A percentile compares a stretch with the other conserved stretches of the same genome.
Conservation (phyloP, 2,329 filamentous ascomycete species). For the Botrytis deweyae region DNA sequence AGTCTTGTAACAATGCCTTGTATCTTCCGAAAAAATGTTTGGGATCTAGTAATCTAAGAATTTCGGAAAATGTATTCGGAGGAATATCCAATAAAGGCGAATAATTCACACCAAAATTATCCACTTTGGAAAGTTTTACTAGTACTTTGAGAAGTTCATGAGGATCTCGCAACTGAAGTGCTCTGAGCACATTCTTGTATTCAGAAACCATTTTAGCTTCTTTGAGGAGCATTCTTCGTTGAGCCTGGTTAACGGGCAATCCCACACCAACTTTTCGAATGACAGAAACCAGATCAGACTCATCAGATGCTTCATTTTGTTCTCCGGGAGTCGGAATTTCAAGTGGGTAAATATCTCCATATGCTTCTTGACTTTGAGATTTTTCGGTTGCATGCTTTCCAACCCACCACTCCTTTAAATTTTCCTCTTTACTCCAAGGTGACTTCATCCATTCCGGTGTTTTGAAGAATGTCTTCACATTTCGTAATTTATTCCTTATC, state of each 20-base stretch:
- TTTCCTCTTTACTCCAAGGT: constrained; percentile 10
- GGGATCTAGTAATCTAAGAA: constrained; percentile 63
- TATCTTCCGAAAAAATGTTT: constrained; percentile 48
- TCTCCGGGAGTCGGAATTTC: background rate
- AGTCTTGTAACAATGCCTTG: constrained; percentile 47
- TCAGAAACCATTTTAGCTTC: constrained; percentile 5
- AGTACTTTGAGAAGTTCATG: constrained; percentile 10
- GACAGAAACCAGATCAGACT: constrained; percentile 7
- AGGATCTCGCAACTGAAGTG: constrained; percentile 13
- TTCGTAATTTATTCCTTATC: background rate
- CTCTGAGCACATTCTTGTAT: constrained; percentile 11
- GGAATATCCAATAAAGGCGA: constrained; percentile 38
- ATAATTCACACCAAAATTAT: constrained; percentile 23
- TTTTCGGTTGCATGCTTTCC: constrained; percentile 7
- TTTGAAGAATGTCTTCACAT: constrained; percentile 4
- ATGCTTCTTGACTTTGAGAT: constrained; percentile 17
- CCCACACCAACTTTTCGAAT: constrained; percentile 15
- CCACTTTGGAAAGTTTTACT: constrained; percentile 27
- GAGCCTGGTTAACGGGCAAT: background rate
- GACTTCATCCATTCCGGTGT: constrained; percentile 9
- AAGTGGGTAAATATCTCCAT: constrained; percentile 15
- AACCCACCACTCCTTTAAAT: constrained; percentile 1
- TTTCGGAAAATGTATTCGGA: constrained; percentile 58
- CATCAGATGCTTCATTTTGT: background rate
- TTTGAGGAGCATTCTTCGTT: constrained; percentile 10